Evolutionary conservation across 306 rosid genomes (phyloP).

Genomic region (Vicia sativa): DNA sequence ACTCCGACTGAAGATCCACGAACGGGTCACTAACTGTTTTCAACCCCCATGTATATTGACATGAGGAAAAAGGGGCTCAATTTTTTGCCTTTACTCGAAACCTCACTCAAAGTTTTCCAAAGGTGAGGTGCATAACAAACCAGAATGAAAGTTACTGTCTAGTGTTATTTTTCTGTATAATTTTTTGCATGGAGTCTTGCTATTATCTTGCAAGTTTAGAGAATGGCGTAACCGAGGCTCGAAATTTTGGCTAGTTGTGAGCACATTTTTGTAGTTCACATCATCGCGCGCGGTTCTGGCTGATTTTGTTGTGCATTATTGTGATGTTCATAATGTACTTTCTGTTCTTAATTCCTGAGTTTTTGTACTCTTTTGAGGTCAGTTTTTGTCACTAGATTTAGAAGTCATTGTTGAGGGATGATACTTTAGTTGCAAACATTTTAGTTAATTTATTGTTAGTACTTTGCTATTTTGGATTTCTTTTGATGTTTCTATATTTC

Average conservation of each 20-base stretch:
- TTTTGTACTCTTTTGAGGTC: constrained; percentile 25
- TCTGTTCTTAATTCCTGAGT: constrained; percentile 15
- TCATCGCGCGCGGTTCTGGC: constrained; percentile 38
- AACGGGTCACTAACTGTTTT: constrained; percentile 17
- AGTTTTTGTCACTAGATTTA: constrained; percentile 37
- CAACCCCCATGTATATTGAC: constrained; percentile 52
- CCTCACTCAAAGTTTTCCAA: constrained; percentile 50
- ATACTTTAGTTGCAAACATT: constrained; percentile 32
- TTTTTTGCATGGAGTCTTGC: constrained; percentile 49
- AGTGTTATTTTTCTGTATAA: constrained; percentile 23
- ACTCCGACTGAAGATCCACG: constrained; percentile 45
- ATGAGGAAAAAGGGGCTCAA: constrained; percentile 49
- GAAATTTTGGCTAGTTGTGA: constrained; percentile 66
- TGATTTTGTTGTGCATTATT: constrained; percentile 39
- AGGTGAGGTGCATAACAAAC: constrained; percentile 47
- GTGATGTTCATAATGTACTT: constrained; percentile 44
- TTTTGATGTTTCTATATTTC: constrained; percentile 26
- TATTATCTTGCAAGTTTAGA: constrained; percentile 39
- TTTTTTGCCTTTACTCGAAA: constrained; percentile 54
- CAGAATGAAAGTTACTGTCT: constrained; percentile 42
- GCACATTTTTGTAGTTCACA: constrained; percentile 39
- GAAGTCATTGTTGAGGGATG: constrained; percentile 23
- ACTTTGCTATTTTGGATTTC: constrained; percentile 17
- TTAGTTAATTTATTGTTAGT: constrained; percentile 16
- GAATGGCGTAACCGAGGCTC: constrained; percentile 51